Conservation (phyloP, 495 filamentous ascomycete species). For the Penicillium cataractarum region DNA sequence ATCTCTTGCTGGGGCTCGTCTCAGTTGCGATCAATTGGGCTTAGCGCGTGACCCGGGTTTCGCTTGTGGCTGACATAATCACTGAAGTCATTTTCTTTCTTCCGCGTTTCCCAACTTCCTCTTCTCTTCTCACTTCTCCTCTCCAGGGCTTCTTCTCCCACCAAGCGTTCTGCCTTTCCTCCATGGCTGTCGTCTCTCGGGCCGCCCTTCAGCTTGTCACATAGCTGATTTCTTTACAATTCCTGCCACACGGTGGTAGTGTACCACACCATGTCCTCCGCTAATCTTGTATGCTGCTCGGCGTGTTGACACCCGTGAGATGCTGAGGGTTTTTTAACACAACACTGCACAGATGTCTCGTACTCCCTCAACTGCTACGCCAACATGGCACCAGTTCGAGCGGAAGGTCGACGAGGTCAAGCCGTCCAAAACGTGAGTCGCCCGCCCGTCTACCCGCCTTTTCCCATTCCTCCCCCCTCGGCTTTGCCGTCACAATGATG, state of each 20-base stretch:
- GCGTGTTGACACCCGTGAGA: conserved; percentile 38
- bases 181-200: conserved; percentile 37
- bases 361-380: conserved; percentile 65
- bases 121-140: conserved; percentile 17
- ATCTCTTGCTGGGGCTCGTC: conserved; percentile 14
- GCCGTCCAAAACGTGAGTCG: conserved; percentile 83
- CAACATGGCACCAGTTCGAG: conserved; percentile 73
- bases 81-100: conserved; percentile 24
- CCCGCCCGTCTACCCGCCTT: conserved; percentile 8
- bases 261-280: conserved; percentile 38
- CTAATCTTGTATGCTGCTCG: conserved; percentile 50
- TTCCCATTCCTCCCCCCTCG: background rate
- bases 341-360: conserved; percentile 63
- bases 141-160: conserved; percentile 17
- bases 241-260: conserved; percentile 15
- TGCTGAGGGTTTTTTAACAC: conserved; percentile 40
- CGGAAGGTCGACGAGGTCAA: conserved; percentile 82
- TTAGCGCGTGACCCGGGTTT: conserved; percentile 27
- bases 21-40: conserved; percentile 20
- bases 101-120: conserved; percentile 10
- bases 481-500: conserved; percentile 69
- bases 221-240: conserved; percentile 20
- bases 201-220: conserved; percentile 26
- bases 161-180: conserved; percentile 34
- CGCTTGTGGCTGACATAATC: conserved; percentile 30